phyloP scores from a whole-genome alignment of 768 basidiomycete genomes.

The Suillus hirtellus region DNA sequence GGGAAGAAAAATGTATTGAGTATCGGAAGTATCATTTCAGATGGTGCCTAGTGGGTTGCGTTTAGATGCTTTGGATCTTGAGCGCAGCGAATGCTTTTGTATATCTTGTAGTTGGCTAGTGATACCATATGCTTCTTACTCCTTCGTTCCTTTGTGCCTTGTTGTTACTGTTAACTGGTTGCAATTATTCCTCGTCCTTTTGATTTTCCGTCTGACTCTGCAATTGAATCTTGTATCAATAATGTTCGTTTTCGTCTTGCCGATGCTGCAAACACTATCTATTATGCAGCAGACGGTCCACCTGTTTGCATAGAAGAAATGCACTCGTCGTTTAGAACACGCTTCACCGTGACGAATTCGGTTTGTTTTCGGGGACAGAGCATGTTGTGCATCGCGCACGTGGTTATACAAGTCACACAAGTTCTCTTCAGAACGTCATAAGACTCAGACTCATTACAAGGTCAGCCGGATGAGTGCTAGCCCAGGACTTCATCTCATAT shows the following conservation, averaged over 20 bases:
- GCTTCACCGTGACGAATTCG: not conserved
- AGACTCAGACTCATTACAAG: too few species aligned
- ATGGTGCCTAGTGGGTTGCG: constrained; percentile 25
- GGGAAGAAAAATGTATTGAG: constrained; percentile 68
- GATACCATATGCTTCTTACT: not conserved
- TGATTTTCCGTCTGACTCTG: not conserved
- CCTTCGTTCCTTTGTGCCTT: not conserved
- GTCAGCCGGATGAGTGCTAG: too few species aligned
- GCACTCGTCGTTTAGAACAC: not conserved
- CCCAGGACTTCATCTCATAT: not conserved
- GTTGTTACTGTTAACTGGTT: not conserved
- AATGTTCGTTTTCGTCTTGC: not conserved
- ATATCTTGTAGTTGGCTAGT: constrained; percentile 2
- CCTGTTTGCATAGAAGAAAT: not conserved
- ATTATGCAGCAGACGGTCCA: not conserved
- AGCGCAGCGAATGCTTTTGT: not conserved
- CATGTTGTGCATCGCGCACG: too few species aligned
- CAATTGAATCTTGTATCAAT: not conserved
- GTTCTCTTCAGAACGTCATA: too few species aligned
- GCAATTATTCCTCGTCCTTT: not conserved
- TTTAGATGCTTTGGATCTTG: not conserved
- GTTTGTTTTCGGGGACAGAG: not conserved
- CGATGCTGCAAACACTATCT: not conserved
- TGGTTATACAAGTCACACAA: too few species aligned
- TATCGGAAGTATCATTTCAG: constrained; percentile 72